phyloP scores from a whole-genome alignment of 306 rosid species.

The Glycyrrhiza uralensis region DNA sequence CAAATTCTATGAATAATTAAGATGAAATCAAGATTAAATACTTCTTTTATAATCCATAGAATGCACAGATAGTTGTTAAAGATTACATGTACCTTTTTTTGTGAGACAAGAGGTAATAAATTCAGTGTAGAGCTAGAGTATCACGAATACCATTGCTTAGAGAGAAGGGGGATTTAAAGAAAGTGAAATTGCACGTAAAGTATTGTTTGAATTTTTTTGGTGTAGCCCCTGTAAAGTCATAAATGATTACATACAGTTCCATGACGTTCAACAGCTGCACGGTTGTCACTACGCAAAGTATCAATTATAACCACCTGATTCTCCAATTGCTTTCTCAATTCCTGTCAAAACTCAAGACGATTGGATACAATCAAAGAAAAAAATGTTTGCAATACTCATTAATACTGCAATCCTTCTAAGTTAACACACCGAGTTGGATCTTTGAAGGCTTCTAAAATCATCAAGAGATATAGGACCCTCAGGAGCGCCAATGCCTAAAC shows the following conservation, averaged over 20 bases:
- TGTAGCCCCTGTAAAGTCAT: neutral
- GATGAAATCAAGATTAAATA: constrained; percentile 4
- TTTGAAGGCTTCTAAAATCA: constrained; percentile 94
- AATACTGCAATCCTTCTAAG: constrained; percentile 12
- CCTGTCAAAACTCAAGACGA: constrained; percentile 45
- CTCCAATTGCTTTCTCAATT: constrained; percentile 93
- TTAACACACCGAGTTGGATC: constrained; percentile 67
- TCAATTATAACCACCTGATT: constrained; percentile 65
- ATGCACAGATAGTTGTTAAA: constrained; percentile 12
- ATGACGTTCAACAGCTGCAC: constrained; percentile 52
- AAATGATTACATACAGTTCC: constrained; percentile 56
- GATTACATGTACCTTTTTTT: neutral
- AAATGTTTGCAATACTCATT: neutral
- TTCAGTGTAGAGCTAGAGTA: neutral
- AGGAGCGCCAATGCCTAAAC: constrained; percentile 94
- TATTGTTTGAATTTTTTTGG: neutral
- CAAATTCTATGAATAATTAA: neutral
- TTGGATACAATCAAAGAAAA: neutral
- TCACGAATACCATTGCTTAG: neutral
- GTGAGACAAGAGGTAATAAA: constrained; percentile 6
- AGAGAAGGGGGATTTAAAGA: neutral
- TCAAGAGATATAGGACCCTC: constrained; percentile 97
- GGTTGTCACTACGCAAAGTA: constrained; percentile 57
- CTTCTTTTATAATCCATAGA: constrained; percentile 12
- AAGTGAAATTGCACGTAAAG: neutral